Conservation (phyloP, 1,139 yeast genomes). For the Sugiyamaella castrensis region DNA sequence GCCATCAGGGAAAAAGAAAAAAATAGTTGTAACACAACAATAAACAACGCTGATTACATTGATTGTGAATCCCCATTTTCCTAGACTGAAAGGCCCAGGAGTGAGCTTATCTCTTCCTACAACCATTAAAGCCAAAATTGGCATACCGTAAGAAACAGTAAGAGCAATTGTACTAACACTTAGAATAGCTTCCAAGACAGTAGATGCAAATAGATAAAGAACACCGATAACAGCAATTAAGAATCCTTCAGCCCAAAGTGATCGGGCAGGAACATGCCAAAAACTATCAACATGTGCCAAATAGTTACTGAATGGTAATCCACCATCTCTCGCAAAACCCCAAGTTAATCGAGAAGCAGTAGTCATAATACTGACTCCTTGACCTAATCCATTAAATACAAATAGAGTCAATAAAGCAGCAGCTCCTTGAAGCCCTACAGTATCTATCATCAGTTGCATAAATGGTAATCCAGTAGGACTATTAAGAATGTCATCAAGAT, state of each 20-base stretch:
- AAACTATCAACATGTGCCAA: slow-evolving; percentile 67
- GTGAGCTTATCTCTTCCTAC: slow-evolving; percentile 46
- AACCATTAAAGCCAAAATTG: slow-evolving; percentile 59
- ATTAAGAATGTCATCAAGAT: slow-evolving; percentile 63
- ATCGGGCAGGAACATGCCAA: slow-evolving; percentile 63
- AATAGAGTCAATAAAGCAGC: slow-evolving; percentile 22
- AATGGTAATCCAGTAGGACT: slow-evolving; percentile 54
- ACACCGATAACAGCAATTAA: slow-evolving; percentile 60
- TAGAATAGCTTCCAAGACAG: slow-evolving; percentile 79
- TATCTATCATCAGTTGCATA: slow-evolving; percentile 63
- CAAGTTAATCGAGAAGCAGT: slow-evolving; percentile 79
- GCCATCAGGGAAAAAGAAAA: slow-evolving; percentile 29
- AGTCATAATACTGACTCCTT: slow-evolving; percentile 44
- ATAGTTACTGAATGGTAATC: slow-evolving; percentile 59
- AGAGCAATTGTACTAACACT: slow-evolving; percentile 77
- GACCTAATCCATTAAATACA: slow-evolving; percentile 23
- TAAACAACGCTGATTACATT: slow-evolving; percentile 21
- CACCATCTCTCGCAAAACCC: slow-evolving; percentile 82
- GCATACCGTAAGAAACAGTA: slow-evolving; percentile 76
- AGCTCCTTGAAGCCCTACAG: slow-evolving; percentile 69
- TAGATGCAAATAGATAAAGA: slow-evolving; percentile 61
- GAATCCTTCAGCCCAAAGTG: slow-evolving; percentile 62
- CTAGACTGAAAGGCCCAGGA: slow-evolving; percentile 21
- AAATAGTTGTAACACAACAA: slow-evolving; percentile 21
- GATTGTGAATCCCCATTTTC: slow-evolving; percentile 17